Base-by-base conservation (phyloP, 1,284 basidiomycete genomes). In the Cutaneotrichosporon arboriforme region DNA sequence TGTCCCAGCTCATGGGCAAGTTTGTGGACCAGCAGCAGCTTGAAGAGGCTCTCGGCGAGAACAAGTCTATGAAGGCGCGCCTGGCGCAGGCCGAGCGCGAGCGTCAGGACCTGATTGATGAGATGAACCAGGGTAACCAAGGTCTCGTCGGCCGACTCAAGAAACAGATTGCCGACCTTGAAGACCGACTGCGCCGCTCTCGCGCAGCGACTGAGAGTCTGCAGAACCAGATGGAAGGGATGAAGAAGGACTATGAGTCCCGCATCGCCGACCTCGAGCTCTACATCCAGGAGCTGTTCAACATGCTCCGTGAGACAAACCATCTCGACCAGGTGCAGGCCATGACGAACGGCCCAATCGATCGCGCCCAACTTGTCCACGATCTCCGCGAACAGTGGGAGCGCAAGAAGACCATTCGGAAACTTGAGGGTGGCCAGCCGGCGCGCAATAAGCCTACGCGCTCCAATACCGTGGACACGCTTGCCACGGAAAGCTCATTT, bases 211-310 rank as follows among this genome's bases (percentile, higher is more conserved):
- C 84, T 5, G 79, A 83, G 22, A 80, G 84, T 46, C 77, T 90
- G 5, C 86, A 90, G 63, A 82, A 82, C 18, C 87, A 92, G 68
- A 78, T 97, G 61, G 84, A 84, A 57, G 81, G 83, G 44, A 89
- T 94, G 78, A 88, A 86, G 68, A 76, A 77, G 33, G 84, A 83
- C 12, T 94, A 94, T 67, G 88, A 94, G 66, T 87, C 91, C 58
- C 84, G 86, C 58, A 89, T 97, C 53, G 80, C 83, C 1, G 88
- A 91, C 68, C 83, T 97, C 15, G 91, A 97, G 70, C 81, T 87
- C 8, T 90, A 96, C 77, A 93, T 94, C 57, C 83, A 90, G 78
- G 93, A 97, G 72, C 75, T 97, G 17, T 97, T 94, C 78, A 81
- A 87, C 61, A 93, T 94, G 87, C 79, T 96, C 44, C 88, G 85